Evolutionary conservation across 257 asterid species (phyloP).

Genomic region (Petrea volubilis): DNA sequence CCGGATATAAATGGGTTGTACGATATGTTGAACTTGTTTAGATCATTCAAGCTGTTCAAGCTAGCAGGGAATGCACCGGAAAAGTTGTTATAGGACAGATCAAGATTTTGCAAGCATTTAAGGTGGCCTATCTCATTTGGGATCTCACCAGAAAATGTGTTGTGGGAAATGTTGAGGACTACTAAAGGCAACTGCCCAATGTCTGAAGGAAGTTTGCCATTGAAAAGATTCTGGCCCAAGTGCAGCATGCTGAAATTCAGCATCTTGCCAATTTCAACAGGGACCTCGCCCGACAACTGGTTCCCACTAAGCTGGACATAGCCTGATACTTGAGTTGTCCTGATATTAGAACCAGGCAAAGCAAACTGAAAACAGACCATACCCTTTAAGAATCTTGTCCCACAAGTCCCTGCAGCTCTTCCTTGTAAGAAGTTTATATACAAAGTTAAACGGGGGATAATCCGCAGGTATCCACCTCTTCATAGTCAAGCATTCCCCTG

Average conservation of each 20-base stretch:
- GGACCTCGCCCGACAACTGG: slow-evolving; percentile 61
- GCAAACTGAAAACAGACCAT: slow-evolving; percentile 81
- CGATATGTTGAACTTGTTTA: slow-evolving; percentile 81
- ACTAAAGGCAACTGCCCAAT: slow-evolving; percentile 54
- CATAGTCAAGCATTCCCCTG: slow-evolving; percentile 85
- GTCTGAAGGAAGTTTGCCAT: slow-evolving; percentile 57
- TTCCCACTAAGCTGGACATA: slow-evolving; percentile 80
- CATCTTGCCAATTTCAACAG: slow-evolving; percentile 69
- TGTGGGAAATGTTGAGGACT: slow-evolving; percentile 60
- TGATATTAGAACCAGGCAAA: slow-evolving; percentile 54
- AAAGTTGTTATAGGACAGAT: slow-evolving; percentile 74
- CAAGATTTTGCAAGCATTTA: slow-evolving; percentile 72
- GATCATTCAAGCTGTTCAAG: slow-evolving; percentile 55
- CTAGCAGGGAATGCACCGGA: slow-evolving; percentile 69
- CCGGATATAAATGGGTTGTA: slow-evolving; percentile 77
- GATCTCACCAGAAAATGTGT: slow-evolving; percentile 63
- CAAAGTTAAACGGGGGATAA: slow-evolving; percentile 81
- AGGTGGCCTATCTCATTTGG: slow-evolving; percentile 68
- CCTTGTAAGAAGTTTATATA: slow-evolving; percentile 63
- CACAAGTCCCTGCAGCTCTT: slow-evolving; percentile 70
- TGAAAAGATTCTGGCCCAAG: slow-evolving; percentile 55
- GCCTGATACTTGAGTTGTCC: slow-evolving; percentile 59
- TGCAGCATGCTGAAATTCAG: slow-evolving; percentile 73
- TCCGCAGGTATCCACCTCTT: slow-evolving; percentile 93
- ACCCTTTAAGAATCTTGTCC: slow-evolving; percentile 72